A percentile compares a stretch with the other conserved stretches of the same genome.
Conservation (phyloP, 805 yeast genomes). For the Metschnikowia rubicola region DNA sequence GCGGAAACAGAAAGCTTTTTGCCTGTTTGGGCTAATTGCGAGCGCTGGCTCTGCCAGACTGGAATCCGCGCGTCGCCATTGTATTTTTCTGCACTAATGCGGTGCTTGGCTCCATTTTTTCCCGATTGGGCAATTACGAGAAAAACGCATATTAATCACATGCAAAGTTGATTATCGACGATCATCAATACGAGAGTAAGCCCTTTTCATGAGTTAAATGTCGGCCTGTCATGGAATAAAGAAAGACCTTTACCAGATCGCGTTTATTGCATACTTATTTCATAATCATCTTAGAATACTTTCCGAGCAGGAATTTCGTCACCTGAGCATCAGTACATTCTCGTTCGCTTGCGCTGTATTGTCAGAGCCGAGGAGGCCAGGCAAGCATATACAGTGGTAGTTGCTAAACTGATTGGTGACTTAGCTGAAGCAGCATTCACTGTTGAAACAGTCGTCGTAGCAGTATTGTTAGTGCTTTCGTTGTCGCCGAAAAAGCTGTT, state of each 20-base stretch:
- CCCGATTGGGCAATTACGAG: no score
- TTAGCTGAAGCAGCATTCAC: neutral
- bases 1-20: neutral
- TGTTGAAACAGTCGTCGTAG: conserved; percentile 2
- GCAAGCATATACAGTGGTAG: conserved; percentile 6
- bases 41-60: conserved; percentile 4
- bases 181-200: no score
- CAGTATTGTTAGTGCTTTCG: conserved; percentile 3
- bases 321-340: neutral
- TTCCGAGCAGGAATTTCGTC: no score
- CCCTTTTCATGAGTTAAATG: no score
- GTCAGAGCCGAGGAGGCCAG: conserved; percentile 4
- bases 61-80: neutral
- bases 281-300: no score
- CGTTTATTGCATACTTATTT: no score
- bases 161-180: no score
- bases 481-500: conserved; percentile 12
- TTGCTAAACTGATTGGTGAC: neutral
- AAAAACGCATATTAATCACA: no score
- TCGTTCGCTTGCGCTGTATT: conserved; percentile 7
- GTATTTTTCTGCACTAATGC: neutral
- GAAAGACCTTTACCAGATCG: no score
- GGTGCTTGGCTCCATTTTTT: neutral
- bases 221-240: no score
- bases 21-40: conserved; percentile 1